Evolutionary conservation across 768 basidiomycete species (phyloP), one percentile per base, ranked within the genome.

Genomic region (Lactarius hengduanensis): DNA sequence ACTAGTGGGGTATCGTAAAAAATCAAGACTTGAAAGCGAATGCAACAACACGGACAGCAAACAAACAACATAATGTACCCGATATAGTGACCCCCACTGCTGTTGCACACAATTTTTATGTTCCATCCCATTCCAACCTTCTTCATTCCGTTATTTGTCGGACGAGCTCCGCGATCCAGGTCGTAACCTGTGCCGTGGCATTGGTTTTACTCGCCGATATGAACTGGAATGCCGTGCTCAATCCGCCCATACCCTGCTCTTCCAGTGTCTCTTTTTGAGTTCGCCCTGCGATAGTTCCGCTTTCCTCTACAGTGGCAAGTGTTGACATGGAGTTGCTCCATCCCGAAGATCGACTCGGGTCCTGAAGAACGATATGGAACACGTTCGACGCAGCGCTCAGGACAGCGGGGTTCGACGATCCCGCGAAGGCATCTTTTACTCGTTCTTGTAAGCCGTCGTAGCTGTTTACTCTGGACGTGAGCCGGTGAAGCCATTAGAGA

Each of bases 371-470:
- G 36, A 89, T 80, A 20, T 87, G 84, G 80, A 91, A 92, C 62
- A 94, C 84, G 66, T 81, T 86, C n/a, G 91, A 89, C 34, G 86
- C 88, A 13, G 87, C 83, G 47, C 82, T 82, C 65, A 93, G 84
- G 71, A 93, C 88, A 2, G 80, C 78, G 13, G 90, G 80, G 69
- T 91, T 93, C 18, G 88, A 86, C 3, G 88, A 86, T 64, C 82
- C 87, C 20, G 87, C 82, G 71, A 93, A 88, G 0, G 84, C 81
- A 26, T 89, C 88, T 70, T 84, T 86, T 72, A 94, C 85, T 66
- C 84, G 85, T 64, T 92, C 90, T 74, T 90, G 86, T 62, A 94
- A 71, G 59, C 82, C 83, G 50, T 93, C 91, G 68, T 90, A 93
- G 20, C 92, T 94, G 40, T 62, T 57, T 30, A 43, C 13, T 36